Evolutionary conservation across 805 yeast genomes (phyloP).

Genomic region (Cyberlindnera saturnus): DNA sequence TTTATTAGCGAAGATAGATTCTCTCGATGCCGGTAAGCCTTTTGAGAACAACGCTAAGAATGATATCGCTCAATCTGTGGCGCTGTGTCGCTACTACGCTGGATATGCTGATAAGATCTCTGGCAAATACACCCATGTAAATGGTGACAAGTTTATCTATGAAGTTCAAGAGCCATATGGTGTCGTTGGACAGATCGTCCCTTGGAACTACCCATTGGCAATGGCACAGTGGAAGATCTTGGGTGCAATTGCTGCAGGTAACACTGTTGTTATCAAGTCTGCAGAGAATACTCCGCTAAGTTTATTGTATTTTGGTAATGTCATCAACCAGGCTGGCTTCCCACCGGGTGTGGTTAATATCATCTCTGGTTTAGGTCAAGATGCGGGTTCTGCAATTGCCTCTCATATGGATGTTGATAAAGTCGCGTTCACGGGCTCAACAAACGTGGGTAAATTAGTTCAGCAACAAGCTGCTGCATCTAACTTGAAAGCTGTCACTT

Average conservation of each 20-base stretch:
- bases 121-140: constrained; percentile 58
- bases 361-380: constrained; percentile 63
- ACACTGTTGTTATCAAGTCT: constrained; percentile 64
- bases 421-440: constrained; percentile 62
- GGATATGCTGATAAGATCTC: constrained; percentile 66
- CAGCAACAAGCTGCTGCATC: constrained; percentile 64
- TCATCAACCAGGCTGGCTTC: constrained; percentile 64
- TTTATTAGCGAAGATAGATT: constrained; percentile 59
- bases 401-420: constrained; percentile 51
- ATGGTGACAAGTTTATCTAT: constrained; percentile 61
- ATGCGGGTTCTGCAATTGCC: constrained; percentile 65
- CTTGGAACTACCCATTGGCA: constrained; percentile 81
- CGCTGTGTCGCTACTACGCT: constrained; percentile 63
- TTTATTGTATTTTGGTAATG: constrained; percentile 54
- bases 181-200: constrained; percentile 76
- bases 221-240: constrained; percentile 78
- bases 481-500: constrained; percentile 56
- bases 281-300: constrained; percentile 75
- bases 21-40: constrained; percentile 76
- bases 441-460: constrained; percentile 59
- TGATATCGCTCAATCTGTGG: constrained; percentile 59
- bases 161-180: constrained; percentile 72
- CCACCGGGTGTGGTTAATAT: constrained; percentile 75
- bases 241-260: constrained; percentile 74
- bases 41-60: constrained; percentile 58